phyloP scores from a whole-genome alignment of 2,329 filamentous ascomycete species.

The Ascocoryne sarcoides region DNA sequence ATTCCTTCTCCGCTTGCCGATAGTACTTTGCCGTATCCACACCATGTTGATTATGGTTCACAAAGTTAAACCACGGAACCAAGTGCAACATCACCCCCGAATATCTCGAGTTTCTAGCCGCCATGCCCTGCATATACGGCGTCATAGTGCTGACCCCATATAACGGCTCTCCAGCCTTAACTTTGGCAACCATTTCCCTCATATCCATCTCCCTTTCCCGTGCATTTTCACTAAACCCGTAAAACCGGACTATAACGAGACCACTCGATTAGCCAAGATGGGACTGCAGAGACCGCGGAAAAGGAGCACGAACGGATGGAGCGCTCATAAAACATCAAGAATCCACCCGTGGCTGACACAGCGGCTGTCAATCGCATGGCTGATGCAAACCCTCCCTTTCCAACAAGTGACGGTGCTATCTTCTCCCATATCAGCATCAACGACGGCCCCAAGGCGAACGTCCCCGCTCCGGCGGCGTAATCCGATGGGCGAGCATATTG shows the following conservation, averaged over 20 bases:
- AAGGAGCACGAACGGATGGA: slow-evolving; percentile 62
- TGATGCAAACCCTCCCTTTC: slow-evolving; percentile 71
- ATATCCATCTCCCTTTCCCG: slow-evolving; percentile 94
- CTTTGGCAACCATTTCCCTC: slow-evolving; percentile 94
- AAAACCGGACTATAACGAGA: slow-evolving; percentile 67
- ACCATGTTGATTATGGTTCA: slow-evolving; percentile 89
- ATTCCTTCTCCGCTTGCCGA: slow-evolving; percentile 83
- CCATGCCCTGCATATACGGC: slow-evolving; percentile 89
- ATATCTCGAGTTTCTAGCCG: slow-evolving; percentile 87
- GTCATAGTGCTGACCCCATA: slow-evolving; percentile 75
- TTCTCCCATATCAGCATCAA: slow-evolving; percentile 73
- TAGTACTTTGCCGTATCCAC: slow-evolving; percentile 99
- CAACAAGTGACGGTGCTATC: slow-evolving; percentile 75
- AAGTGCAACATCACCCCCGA: slow-evolving; percentile 74
- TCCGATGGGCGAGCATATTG: slow-evolving; percentile 80
- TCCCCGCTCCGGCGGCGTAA: slow-evolving; percentile 61
- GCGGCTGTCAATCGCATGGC: slow-evolving; percentile 72
- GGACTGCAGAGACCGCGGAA: not conserved
- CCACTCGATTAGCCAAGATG: not conserved
- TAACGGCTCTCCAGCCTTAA: slow-evolving; percentile 82
- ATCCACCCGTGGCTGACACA: slow-evolving; percentile 67
- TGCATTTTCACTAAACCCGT: slow-evolving; percentile 86
- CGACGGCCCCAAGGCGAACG: slow-evolving; percentile 63
- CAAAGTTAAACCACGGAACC: slow-evolving; percentile 96
- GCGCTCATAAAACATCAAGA: slow-evolving; percentile 77